Percentiles rank a stretch among this genome's conserved stretches.
Evolutionary conservation across 176 grass and related monocot genomes (phyloP).

Genomic region (Musa troglodytarum): DNA sequence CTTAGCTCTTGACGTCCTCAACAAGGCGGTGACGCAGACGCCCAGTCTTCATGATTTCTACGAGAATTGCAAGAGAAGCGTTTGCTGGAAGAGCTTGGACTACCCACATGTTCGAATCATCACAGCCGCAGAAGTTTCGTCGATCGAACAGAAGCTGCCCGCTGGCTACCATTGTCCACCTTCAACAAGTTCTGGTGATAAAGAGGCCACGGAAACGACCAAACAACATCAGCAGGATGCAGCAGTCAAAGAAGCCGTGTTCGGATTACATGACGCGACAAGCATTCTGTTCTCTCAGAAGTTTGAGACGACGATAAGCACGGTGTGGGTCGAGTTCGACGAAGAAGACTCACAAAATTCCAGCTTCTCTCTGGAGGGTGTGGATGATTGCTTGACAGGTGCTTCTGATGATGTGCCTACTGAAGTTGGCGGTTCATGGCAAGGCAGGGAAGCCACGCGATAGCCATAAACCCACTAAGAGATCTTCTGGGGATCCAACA

Average conservation of each 20-base stretch:
- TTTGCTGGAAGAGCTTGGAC: conserved; percentile 41
- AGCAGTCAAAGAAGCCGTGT: conserved; percentile 4
- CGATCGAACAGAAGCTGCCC: conserved; percentile 26
- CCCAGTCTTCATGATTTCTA: conserved; percentile 68
- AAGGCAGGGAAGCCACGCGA: not conserved
- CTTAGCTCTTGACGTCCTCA: conserved; percentile 43
- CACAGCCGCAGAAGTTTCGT: conserved; percentile 31
- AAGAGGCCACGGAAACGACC: not conserved
- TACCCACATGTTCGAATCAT: conserved; percentile 75
- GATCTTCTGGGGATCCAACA: not conserved
- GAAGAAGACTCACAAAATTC: conserved; percentile 27
- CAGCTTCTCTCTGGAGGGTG: not conserved
- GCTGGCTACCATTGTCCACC: not conserved
- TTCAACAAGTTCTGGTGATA: not conserved
- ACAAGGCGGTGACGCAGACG: conserved; percentile 64
- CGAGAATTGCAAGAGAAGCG: conserved; percentile 62
- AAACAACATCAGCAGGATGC: not conserved
- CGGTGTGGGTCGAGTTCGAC: conserved; percentile 81
- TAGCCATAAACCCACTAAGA: not conserved
- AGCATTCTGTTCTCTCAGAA: conserved; percentile 10
- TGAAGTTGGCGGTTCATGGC: not conserved
- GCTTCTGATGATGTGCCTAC: not conserved
- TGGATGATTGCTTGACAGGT: not conserved
- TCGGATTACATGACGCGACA: not conserved
- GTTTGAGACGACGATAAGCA: conserved; percentile 80